phyloP scores from a whole-genome alignment of 2,329 filamentous ascomycete genomes.

The Fusarium citri region DNA sequence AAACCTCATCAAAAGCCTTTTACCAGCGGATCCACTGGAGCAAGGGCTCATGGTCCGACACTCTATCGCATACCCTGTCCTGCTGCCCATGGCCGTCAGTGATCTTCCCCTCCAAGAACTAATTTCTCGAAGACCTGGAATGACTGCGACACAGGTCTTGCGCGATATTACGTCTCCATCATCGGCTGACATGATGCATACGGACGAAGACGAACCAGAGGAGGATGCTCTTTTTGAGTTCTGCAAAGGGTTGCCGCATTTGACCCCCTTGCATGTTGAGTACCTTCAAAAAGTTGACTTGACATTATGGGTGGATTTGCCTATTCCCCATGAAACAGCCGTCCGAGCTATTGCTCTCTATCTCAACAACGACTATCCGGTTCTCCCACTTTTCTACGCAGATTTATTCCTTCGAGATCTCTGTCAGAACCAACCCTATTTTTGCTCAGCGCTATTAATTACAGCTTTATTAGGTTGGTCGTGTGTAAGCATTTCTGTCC shows the following conservation, averaged over 20 bases:
- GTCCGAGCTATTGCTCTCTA: neutral
- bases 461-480: neutral
- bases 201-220: accelerated
- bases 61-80: neutral
- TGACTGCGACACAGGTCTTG: neutral
- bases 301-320: neutral
- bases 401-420: neutral
- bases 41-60: neutral
- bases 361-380: neutral
- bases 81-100: neutral
- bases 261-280: accelerated
- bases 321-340: neutral
- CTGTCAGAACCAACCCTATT: neutral
- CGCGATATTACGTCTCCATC: neutral
- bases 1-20: neutral
- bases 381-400: neutral
- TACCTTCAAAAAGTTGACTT: neutral
- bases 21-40: neutral
- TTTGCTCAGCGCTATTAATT: neutral
- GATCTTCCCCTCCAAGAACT: neutral
- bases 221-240: neutral
- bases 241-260: neutral
- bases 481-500: neutral
- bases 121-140: neutral
- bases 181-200: accelerated